Base-by-base conservation (phyloP, 306 rosid species). In the Trifolium subterraneum region DNA sequence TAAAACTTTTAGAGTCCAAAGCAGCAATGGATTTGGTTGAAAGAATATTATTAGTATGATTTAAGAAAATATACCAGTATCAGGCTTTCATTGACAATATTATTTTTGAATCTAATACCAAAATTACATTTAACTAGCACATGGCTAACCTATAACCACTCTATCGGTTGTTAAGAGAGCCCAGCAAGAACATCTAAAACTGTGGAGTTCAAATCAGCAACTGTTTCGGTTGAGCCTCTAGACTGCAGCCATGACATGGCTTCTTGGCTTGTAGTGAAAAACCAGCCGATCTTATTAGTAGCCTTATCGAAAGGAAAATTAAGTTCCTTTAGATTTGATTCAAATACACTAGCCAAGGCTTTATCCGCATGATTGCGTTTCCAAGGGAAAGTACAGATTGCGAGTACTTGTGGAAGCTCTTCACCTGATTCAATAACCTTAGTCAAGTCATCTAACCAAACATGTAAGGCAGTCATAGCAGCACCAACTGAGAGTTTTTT, bases 401-500 rank as follows among this genome's bases (percentile, higher is more conserved):
- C 96, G 50, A 93, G 90, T 79, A 89, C 61, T 2, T 90, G 90
- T 1, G 97, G 97, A 71, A 93, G 85, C 56, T 89, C 92, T 77
- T 88, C 92, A 71, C 84, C 93, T 18, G 85, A 87, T 80, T 84
- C 87, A 81, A 86, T 62, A 19, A 82, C 85, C 81, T 55, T 85
- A 12, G 89, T 72, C 85, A 93, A 81, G 81, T 93, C 97, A 78
- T 83, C 85, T 16, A 91, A 81, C 98, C 98, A 93, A 79, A 90
- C 86, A 69, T 88, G 90, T 38, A 93, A 82, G 2, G 93, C 97
- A 39, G 90, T 90, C 22, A 84, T 80, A 72, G 93, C 97, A 64
- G 96, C 92, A 29, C 96, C 98, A 75, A 86, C 90, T 29, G 98
- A 93, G 74, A 93, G 96, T 41, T 90, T 88, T 85, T 89, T 93